Base-by-base conservation (phyloP, 1,284 basidiomycete genomes). In the Trichosporon sp. region DNA sequence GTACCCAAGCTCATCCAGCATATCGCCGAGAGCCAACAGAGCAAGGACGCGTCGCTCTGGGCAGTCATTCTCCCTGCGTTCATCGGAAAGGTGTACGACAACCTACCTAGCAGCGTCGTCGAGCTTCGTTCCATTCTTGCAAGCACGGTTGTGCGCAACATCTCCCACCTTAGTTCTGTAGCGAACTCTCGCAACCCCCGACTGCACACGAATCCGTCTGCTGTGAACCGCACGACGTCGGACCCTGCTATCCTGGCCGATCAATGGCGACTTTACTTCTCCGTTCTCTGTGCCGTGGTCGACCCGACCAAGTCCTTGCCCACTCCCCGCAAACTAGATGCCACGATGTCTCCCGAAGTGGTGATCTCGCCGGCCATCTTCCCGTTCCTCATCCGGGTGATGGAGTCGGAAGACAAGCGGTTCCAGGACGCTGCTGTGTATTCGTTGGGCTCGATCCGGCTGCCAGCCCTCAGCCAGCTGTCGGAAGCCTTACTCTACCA, bases 231-330 rank as follows among this genome's bases (percentile, higher is more conserved):
- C 1, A 70, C 74, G 2, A 69, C 78, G 0, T 85, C 86, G 26
- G 93, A 95, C 32, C 89, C 90, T 70, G 87, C 86, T 73, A 81
- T 85, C 8, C 83, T 91, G 48, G 89, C 94, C 26, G 90, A 92
- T 65, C 93, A 96, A 80, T 98, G 94, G 95, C 89, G 92, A 72
- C 86, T 91, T 35, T 96, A 93, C 90, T 87, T 94, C 65, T 91
- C 92, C 72, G 87, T 92, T 10, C 86, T 96, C 5, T 94, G 92
- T 76, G 59, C 59, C 1, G 59, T 63, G 14, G 59, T 63, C 0
- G 59, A 63, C 14, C 59, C 59, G 1, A 35, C 59, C 5, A 63
- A 63, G 32, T 63, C 59, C 16, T 10, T 63, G 10, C 59, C 59
- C 7, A 63, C 59, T 1, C 59, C 59, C 2, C 59, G 59, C 7